Evolutionary conservation across 108 stramenopile species (phyloP).

Genomic region (Nannochloropsis salina): DNA sequence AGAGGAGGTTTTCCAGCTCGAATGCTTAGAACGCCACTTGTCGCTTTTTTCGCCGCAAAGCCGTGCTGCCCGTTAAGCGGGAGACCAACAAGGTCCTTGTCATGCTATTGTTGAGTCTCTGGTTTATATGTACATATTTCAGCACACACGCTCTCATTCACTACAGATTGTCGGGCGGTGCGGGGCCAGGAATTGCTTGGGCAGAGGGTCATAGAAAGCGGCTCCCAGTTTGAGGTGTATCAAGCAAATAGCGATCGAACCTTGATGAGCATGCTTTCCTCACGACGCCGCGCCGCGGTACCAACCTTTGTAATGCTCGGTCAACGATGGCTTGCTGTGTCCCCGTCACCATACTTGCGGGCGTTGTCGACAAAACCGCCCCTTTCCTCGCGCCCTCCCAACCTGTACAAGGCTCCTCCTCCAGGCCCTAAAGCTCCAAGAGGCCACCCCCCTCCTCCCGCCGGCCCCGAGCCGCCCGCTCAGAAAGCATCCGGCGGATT

Average conservation of each 20-base stretch:
- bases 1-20: too few relatives aligned
- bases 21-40: too few relatives aligned
- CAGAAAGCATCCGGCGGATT: background rate
- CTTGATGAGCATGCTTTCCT: background rate
- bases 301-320: background rate
- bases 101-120: too few relatives aligned
- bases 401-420: background rate
- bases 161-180: too few relatives aligned
- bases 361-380: background rate
- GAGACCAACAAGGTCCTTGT: too few relatives aligned
- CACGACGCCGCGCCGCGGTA: background rate
- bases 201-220: too few relatives aligned
- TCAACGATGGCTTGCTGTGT: background rate
- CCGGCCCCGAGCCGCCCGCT: background rate
- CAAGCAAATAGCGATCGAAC: background rate
- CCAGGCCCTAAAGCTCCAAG: background rate
- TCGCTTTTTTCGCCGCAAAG: too few relatives aligned
- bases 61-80: too few relatives aligned
- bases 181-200: too few relatives aligned
- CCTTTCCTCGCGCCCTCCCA: background rate
- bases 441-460: background rate
- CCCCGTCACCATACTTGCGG: background rate
- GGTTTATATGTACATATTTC: too few relatives aligned
- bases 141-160: too few relatives aligned
- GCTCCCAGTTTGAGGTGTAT: too few relatives aligned